These are phyloP conservation scores for Penicillium nucicola DNA, from an alignment of 495 filamentous ascomycete genomes.

Conservation along the genomic window DNA sequence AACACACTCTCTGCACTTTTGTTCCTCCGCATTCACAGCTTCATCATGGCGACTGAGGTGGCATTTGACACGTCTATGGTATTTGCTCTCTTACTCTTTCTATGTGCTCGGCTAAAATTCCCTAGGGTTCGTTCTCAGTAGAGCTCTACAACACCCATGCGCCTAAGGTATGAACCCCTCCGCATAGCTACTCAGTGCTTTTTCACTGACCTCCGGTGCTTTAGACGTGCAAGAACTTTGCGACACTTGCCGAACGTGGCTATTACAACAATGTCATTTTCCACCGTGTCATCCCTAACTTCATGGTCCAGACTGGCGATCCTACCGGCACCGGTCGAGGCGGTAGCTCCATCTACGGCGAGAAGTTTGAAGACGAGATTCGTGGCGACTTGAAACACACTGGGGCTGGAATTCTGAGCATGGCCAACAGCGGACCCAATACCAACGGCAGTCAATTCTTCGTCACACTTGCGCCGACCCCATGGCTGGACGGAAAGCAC, in stretches of 20 bases:
- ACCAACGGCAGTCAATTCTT: slow-evolving; percentile 91
- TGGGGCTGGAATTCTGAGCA: slow-evolving; percentile 87
- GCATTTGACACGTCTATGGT: slow-evolving; percentile 82
- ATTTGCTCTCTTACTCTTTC: slow-evolving; percentile 2
- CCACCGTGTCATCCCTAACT: slow-evolving; percentile 93
- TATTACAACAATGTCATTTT: slow-evolving; percentile 86
- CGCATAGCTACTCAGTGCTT: neutral
- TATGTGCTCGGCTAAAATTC: slow-evolving; percentile 14
- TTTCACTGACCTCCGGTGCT: slow-evolving; percentile 18
- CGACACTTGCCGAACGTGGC: slow-evolving; percentile 68
- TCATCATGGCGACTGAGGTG: slow-evolving; percentile 70
- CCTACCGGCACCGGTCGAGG: slow-evolving; percentile 94
- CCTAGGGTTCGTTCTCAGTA: slow-evolving; percentile 72
- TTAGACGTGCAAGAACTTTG: slow-evolving; percentile 85
- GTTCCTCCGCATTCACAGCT: slow-evolving; percentile 1
- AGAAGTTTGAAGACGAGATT: slow-evolving; percentile 95
- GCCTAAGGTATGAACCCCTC: slow-evolving; percentile 51
- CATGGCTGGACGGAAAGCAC: slow-evolving; percentile 97
- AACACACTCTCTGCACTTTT: slow-evolving; percentile 5
- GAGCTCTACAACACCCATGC: slow-evolving; percentile 87
- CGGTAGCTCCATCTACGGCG: slow-evolving; percentile 86
- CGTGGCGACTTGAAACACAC: slow-evolving; percentile 77
- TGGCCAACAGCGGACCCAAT: slow-evolving; percentile 94
- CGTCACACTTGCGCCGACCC: slow-evolving; percentile 90
- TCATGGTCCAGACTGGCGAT: slow-evolving; percentile 97